Evolutionary conservation across 495 filamentous ascomycete species (phyloP).

Genomic region (Xylaria intraflava): DNA sequence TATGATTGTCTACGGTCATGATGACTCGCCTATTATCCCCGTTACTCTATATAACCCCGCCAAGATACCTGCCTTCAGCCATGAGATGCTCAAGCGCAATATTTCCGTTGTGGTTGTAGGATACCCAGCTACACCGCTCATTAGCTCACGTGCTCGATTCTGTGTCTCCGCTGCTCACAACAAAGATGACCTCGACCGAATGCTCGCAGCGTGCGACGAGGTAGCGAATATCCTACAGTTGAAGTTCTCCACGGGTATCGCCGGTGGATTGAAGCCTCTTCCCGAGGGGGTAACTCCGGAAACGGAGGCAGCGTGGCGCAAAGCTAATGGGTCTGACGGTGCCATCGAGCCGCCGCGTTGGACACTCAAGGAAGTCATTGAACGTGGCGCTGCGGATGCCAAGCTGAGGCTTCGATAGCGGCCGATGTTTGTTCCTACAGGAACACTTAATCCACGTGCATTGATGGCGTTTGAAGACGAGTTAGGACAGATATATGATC

Average conservation of each 20-base stretch:
- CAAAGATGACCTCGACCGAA: slow-evolving; percentile 92
- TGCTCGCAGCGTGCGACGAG: slow-evolving; percentile 85
- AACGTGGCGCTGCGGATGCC: slow-evolving; percentile 69
- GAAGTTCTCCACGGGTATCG: slow-evolving; percentile 91
- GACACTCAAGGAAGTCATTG: slow-evolving; percentile 73
- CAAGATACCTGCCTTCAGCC: slow-evolving; percentile 96
- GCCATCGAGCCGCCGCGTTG: slow-evolving; percentile 66
- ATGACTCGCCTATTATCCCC: slow-evolving; percentile 96
- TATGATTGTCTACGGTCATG: slow-evolving; percentile 93
- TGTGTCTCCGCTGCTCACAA: slow-evolving; percentile 95
- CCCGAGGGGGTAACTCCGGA: slow-evolving; percentile 61
- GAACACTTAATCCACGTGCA: slow-evolving; percentile 15
- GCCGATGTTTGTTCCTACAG: background rate
- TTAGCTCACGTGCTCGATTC: slow-evolving; percentile 89
- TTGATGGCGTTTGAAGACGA: slow-evolving; percentile 22
- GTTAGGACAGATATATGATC: slow-evolving; percentile 16
- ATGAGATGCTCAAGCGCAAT: slow-evolving; percentile 95
- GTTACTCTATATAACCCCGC: slow-evolving; percentile 90
- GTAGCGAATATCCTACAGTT: slow-evolving; percentile 87
- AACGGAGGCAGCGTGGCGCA: slow-evolving; percentile 58
- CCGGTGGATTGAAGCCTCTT: slow-evolving; percentile 73
- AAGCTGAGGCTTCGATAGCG: slow-evolving; percentile 58
- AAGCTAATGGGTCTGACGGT: slow-evolving; percentile 46
- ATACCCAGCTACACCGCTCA: slow-evolving; percentile 94
- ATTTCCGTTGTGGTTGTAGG: slow-evolving; percentile 98